Conservation (phyloP, 495 filamentous ascomycete species). For the Astrothelium subdiscretum region DNA sequence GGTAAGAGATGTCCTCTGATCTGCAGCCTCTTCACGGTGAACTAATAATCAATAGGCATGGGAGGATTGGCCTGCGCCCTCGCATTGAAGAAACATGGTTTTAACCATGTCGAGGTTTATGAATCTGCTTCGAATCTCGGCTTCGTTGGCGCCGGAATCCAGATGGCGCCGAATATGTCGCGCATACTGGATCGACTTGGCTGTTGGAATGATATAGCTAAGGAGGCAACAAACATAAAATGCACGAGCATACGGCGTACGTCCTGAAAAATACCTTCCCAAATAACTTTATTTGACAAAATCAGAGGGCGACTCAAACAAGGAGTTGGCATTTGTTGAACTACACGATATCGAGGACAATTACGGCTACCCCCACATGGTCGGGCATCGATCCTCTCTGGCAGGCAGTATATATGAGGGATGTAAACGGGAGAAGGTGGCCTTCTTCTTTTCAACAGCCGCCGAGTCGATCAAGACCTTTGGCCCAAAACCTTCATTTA, state of each 20-base stretch:
- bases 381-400: conserved; percentile 64
- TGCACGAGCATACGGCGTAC: conserved; percentile 44
- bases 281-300: conserved; percentile 3
- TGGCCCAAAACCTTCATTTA: conserved; percentile 43
- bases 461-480: conserved; percentile 44
- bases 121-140: conserved; percentile 63
- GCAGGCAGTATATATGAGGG: conserved; percentile 56
- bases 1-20: conserved; percentile 16
- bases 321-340: conserved; percentile 56
- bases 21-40: background rate
- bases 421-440: conserved; percentile 49
- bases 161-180: conserved; percentile 70
- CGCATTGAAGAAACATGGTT: conserved; percentile 60
- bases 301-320: conserved; percentile 53
- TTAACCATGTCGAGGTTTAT: conserved; percentile 60
- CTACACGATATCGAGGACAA: conserved; percentile 53
- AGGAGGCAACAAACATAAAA: conserved; percentile 43
- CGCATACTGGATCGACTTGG: conserved; percentile 60
- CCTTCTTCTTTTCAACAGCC: conserved; percentile 54
- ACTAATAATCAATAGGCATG: conserved; percentile 46
- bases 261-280: too few species aligned
- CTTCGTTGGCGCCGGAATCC: conserved; percentile 74
- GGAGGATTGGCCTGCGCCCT: conserved; percentile 62
- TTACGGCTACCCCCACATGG: conserved; percentile 67
- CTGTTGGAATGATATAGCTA: conserved; percentile 55